Percentiles rank a stretch among this genome's conserved stretches.
Conservation (phyloP, 192 early-diverging fungal genomes). For the Cladochytrium replicatum region DNA sequence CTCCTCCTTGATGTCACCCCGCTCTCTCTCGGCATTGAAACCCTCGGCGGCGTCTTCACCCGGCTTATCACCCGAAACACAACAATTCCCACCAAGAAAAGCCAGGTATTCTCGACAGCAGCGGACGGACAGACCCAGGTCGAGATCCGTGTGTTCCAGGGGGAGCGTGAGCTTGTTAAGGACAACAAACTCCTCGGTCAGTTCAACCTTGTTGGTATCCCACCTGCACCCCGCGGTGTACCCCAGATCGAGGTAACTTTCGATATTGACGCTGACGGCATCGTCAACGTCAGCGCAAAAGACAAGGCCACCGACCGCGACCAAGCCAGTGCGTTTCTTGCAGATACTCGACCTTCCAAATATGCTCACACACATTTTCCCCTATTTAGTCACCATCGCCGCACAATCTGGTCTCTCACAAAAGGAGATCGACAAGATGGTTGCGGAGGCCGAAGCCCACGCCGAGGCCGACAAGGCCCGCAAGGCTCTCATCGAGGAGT, state of each 20-base stretch:
- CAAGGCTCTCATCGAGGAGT: conserved; percentile 89
- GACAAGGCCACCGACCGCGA: conserved; percentile 78
- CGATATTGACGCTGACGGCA: conserved; percentile 21
- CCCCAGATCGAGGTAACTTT: conserved; percentile 22
- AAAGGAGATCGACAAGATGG: conserved; percentile 80
- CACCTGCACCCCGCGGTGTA: conserved; percentile 65
- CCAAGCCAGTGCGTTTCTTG: conserved; percentile 55
- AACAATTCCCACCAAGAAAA: conserved; percentile 79
- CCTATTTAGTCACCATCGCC: conserved; percentile 75
- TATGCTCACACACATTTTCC: too few species aligned
- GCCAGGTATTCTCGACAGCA: conserved; percentile 80
- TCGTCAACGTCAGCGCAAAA: conserved; percentile 63
- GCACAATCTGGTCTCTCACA: conserved; percentile 73
- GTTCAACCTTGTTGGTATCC: conserved; percentile 70
- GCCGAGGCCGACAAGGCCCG: conserved; percentile 91
- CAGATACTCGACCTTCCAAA: too few species aligned
- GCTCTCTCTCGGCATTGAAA: conserved; percentile 78
- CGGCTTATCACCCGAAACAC: conserved; percentile 80
- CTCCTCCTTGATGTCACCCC: conserved; percentile 78
- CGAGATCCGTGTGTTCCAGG: conserved; percentile 79
- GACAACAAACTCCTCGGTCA: conserved; percentile 86
- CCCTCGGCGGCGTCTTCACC: conserved; percentile 82
- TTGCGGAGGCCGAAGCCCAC: conserved; percentile 70
- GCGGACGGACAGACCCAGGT: conserved; percentile 81
- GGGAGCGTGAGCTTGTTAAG: conserved; percentile 78